phyloP scores from a whole-genome alignment of 805 yeast genomes.

The Metschnikowia cerradonensis region DNA sequence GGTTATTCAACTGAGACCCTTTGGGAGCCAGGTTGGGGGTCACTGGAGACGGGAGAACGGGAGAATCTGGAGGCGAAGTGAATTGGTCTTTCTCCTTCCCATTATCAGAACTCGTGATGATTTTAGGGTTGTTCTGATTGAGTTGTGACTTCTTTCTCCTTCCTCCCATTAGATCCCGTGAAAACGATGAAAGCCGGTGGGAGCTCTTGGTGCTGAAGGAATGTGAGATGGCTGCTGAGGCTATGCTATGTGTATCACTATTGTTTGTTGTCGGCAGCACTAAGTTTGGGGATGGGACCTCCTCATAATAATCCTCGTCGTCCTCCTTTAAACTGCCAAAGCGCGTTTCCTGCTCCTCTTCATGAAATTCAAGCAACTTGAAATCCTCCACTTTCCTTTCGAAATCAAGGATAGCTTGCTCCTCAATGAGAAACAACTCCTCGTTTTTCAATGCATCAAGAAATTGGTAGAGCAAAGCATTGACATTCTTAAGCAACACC shows the following conservation, averaged over 20 bases:
- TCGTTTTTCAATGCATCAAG: slow-evolving; percentile 11
- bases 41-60: slow-evolving; percentile 2
- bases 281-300: slow-evolving; percentile 2
- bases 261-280: background rate
- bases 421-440: slow-evolving; percentile 23
- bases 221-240: slow-evolving; percentile 3
- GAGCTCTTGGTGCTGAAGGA: background rate
- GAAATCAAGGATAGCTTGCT: slow-evolving; percentile 25
- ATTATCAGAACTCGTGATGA: background rate
- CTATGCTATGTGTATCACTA: slow-evolving; percentile 2
- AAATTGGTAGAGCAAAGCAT: slow-evolving; percentile 21
- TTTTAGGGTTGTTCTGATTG: slow-evolving; percentile 5
- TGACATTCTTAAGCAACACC: slow-evolving; percentile 30
- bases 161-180: slow-evolving; percentile 10
- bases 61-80: background rate
- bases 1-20: slow-evolving; percentile 15
- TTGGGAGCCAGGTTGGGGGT: slow-evolving; percentile 4
- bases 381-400: slow-evolving; percentile 32
- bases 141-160: slow-evolving; percentile 13
- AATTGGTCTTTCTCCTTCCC: background rate
- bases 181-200: slow-evolving; percentile 10
- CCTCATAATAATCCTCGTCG: slow-evolving; percentile 11
- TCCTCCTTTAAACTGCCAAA: slow-evolving; percentile 9
- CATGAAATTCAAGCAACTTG: slow-evolving; percentile 20
- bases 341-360: slow-evolving; percentile 1